These are phyloP conservation scores for Backusella tuberculispora DNA, from an alignment of 192 early-diverging fungal genomes.

Conservation along the genomic window DNA sequence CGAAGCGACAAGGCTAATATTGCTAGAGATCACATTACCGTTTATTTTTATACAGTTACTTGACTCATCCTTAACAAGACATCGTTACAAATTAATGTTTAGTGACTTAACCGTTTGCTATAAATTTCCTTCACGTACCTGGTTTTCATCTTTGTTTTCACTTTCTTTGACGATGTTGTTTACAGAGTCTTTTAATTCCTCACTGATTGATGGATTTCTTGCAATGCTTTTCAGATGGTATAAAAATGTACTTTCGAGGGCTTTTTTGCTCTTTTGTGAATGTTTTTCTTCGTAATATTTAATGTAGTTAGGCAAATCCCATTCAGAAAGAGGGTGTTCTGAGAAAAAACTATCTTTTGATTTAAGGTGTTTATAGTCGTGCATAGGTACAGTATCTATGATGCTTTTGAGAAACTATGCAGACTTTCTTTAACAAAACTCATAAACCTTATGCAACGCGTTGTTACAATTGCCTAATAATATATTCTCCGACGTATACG, in stretches of 20 bases:
- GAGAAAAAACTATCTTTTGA: constrained; percentile 12
- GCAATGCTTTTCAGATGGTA: constrained; percentile 6
- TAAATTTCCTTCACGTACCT: constrained; percentile 9
- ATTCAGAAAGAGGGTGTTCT: constrained; percentile 7
- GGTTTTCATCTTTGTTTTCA: constrained; percentile 9
- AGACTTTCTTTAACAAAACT: not conserved
- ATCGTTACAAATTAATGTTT: constrained; percentile 12
- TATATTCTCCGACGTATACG: not conserved
- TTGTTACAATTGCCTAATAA: constrained; percentile 5
- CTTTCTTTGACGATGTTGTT: constrained; percentile 4
- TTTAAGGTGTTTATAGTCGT: constrained; percentile 7
- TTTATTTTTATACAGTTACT: constrained; percentile 8
- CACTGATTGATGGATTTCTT: not conserved
- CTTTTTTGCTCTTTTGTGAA: constrained; percentile 5
- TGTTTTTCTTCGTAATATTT: constrained; percentile 10
- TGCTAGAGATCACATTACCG: constrained; percentile 6
- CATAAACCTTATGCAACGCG: constrained; percentile 1
- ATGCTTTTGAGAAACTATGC: constrained; percentile 6
- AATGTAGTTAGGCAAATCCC: constrained; percentile 9
- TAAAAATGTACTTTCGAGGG: constrained; percentile 11
- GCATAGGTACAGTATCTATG: constrained; percentile 1
- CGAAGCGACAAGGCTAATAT: constrained; percentile 11
- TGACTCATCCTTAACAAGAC: constrained; percentile 9
- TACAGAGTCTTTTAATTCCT: constrained; percentile 9
- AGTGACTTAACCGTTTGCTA: constrained; percentile 7